Conservation (phyloP, 1,284 basidiomycete species). For the Pterula multifida region DNA sequence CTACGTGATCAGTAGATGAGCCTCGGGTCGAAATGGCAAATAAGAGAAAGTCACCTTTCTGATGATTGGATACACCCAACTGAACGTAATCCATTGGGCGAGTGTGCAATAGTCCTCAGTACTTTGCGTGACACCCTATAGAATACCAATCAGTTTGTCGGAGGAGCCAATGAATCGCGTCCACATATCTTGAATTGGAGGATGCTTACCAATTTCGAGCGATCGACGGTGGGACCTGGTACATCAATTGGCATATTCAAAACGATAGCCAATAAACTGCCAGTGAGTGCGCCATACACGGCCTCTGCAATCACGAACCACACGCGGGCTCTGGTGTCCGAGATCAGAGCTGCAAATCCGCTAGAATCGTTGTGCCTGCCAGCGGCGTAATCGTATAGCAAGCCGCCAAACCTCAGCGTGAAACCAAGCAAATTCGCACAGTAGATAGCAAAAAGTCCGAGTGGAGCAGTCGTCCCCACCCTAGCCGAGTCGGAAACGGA, state of each 20-base stretch:
- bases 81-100: slow-evolving; percentile 70
- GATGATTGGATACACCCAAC: slow-evolving; percentile 67
- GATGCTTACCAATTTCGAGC: slow-evolving; percentile 36
- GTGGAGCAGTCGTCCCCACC: too few species aligned
- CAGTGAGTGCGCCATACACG: slow-evolving; percentile 19
- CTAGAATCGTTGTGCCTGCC: too few species aligned
- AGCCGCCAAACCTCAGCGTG: slow-evolving; percentile 32
- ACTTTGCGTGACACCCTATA: slow-evolving; percentile 38
- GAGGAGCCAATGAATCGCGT: neutral
- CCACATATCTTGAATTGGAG: too few species aligned
- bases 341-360: slow-evolving; percentile 24
- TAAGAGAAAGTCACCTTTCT: slow-evolving; percentile 15
- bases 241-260: slow-evolving; percentile 45
- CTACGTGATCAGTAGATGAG: slow-evolving; percentile 13
- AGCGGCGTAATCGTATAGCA: slow-evolving; percentile 28
- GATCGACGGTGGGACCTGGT: slow-evolving; percentile 35
- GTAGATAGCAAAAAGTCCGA: slow-evolving; percentile 41
- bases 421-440: slow-evolving; percentile 28
- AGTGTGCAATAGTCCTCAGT: slow-evolving; percentile 72
- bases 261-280: slow-evolving; percentile 33
- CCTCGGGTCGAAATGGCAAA: neutral
- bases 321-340: slow-evolving; percentile 21
- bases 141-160: neutral
- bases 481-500: too few species aligned
- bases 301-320: slow-evolving; percentile 29